These are phyloP conservation scores for Calonectria fujianensis DNA, from an alignment of 2,329 filamentous ascomycete genomes.

Conservation along the genomic window DNA sequence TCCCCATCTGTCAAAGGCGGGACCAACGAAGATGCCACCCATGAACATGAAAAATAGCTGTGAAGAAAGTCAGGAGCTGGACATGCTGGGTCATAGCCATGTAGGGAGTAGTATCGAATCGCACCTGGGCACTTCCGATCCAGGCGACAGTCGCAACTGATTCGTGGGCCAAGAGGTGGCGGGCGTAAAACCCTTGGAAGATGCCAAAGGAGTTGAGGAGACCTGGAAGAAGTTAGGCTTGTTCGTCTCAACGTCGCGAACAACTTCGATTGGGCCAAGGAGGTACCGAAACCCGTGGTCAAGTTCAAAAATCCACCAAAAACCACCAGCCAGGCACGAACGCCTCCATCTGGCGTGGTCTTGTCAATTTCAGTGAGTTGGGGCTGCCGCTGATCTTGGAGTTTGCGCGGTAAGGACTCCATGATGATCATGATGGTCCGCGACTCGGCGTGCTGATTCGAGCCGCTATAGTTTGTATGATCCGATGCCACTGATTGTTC, in stretches of 20 bases:
- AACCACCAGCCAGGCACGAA: slow-evolving; percentile 58
- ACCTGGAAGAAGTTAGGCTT: neutral
- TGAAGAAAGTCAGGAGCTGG: slow-evolving; percentile 5
- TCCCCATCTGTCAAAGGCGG: slow-evolving; percentile 63
- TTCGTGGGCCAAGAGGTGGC: slow-evolving; percentile 54
- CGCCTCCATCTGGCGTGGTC: slow-evolving; percentile 51
- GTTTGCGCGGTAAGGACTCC: neutral
- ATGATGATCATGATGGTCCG: neutral
- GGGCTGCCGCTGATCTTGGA: neutral
- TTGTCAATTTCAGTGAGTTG: neutral
- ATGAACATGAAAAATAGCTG: slow-evolving; percentile 64
- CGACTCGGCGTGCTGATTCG: neutral
- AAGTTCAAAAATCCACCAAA: slow-evolving; percentile 58
- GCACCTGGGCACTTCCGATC: slow-evolving; percentile 62
- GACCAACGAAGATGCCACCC: slow-evolving; percentile 62
- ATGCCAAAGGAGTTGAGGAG: slow-evolving; percentile 36
- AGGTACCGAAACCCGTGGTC: slow-evolving; percentile 54
- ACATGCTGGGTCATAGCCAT: fast-evolving
- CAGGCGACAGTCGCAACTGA: slow-evolving; percentile 61
- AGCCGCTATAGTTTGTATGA: neutral
- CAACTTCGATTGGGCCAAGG: no score
- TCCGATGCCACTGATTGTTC: neutral
- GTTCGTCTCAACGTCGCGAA: neutral
- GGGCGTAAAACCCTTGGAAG: slow-evolving; percentile 69
- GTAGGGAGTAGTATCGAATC: neutral